Base-by-base conservation (phyloP, 2,329 filamentous ascomycete species). In the Herpotrichia juniperi region DNA sequence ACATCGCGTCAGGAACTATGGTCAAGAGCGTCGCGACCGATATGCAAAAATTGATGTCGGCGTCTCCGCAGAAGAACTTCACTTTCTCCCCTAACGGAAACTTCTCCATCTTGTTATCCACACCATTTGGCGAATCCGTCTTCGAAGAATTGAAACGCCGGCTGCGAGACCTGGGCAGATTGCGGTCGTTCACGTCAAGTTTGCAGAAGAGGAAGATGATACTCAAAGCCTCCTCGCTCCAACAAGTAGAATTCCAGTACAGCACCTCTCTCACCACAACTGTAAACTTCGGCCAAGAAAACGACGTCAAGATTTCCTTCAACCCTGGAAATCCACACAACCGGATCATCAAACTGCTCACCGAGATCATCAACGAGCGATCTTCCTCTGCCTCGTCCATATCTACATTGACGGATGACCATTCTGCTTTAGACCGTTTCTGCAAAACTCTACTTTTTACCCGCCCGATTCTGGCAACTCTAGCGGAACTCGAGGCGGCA, bases 151-250 rank as follows among this genome's bases (percentile, higher is more conserved):
- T 92, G 17, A 77, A 79, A 55, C 77, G 81, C 45, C 81, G 86
- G 24, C 77, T 92, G 40, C 81, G 84, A 59, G 83, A 86, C 11
- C 83, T 94, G 51, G 85, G 89, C 63, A 83, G 87, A 17, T 79
- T 94, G 24, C 86, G 91, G 32, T 82, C 83, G 37, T 90, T 90
- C 63, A 78, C 91, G 22, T 82, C 86, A 39, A 85, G 87, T 1
- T 82, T 93, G 56, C 62, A 69, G 78, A 84, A 48, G 76, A 79
- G 56, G 78, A 83, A 58, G 78, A 81, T 46, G 81, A 89, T 30
- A 76, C 77, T 37, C 82, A 83, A 66, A 81, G 87, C 59, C 76
- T 81, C 34, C 79, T 93, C 49, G 78, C 79, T 58, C 78, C 83
- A 67, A 31, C 58, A 66, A 55, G 81, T 94, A 5, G 76, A 82